These are phyloP conservation scores for Pyrenula aspistea DNA, from an alignment of 495 filamentous ascomycete genomes.

Conservation along the genomic window DNA sequence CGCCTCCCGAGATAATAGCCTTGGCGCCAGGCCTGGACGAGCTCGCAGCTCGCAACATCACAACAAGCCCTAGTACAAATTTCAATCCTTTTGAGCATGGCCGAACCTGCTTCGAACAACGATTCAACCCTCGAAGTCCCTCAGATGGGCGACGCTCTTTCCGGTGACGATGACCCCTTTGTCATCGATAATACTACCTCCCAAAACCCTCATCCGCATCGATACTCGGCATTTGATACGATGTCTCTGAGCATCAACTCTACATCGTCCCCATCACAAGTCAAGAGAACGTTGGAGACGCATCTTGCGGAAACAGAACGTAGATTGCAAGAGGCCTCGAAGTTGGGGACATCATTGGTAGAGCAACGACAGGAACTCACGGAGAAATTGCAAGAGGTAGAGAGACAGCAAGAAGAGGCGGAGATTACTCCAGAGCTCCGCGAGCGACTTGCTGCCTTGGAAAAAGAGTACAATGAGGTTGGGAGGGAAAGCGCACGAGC, in stretches of 20 bases:
- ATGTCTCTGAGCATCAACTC: constrained; percentile 67
- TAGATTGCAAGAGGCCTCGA: constrained; percentile 80
- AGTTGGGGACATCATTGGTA: constrained; percentile 72
- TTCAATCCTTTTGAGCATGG: background rate
- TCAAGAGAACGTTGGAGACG: constrained; percentile 77
- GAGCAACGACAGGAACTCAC: constrained; percentile 71
- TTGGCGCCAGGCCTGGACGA: too few species aligned
- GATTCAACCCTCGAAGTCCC: background rate
- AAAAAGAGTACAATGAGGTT: constrained; percentile 91
- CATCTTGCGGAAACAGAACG: constrained; percentile 86
- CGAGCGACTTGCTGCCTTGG: constrained; percentile 72
- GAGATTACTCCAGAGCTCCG: constrained; percentile 77
- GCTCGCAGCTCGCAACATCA: too few species aligned
- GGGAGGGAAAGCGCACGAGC: constrained; percentile 80
- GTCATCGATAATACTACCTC: constrained; percentile 25
- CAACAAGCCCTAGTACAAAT: too few species aligned
- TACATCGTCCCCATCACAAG: constrained; percentile 66
- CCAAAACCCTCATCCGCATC: constrained; percentile 42
- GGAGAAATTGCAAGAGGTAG: constrained; percentile 73
- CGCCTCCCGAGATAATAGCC: too few species aligned
- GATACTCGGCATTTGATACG: constrained; percentile 68
- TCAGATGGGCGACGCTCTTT: background rate
- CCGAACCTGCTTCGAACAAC: background rate
- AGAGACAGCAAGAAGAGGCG: constrained; percentile 63
- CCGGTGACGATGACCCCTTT: constrained; percentile 38